Base-by-base conservation (phyloP, 1,284 basidiomycete genomes). In the Ganoderma resinaceum region DNA sequence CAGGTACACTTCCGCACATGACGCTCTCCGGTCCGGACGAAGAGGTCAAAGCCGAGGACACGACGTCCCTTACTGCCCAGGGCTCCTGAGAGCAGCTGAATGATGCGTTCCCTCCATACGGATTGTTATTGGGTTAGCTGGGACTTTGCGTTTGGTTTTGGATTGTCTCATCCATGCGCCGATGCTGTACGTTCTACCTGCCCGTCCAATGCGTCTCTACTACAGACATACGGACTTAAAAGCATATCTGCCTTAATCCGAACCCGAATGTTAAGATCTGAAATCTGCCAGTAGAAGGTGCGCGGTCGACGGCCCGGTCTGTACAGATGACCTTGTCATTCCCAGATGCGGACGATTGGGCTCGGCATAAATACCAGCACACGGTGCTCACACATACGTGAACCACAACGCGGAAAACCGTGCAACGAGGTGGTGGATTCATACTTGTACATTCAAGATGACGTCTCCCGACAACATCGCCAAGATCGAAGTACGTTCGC, bases 351-450 rank as follows among this genome's bases (percentile, higher is more conserved):
- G 37, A 60, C 7, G 9, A 18, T 18, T 40, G 37, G 12, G 11
- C 16, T 6, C 1, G 12, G n/a, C 38, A 60, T 60, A 40, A 29
- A 38, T 38, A 40, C 26, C 37, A 26, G 12, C 3, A 40, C 38
- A 8, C 23, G 12, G 12, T 12, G 14, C 31, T 8, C 12, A 93
- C 20, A 95, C 95, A 78, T 98, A 99, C 80, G 98, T 97, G 8
- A 33, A 98, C 91, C 40, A 99, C 93, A 52, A 26, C 38, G 38
- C 8, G 8, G 23, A 12, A n/a, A 42, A 14, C 58, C 12, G 38
- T 14, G 23, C 38, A 26, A 12, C 12, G n/a, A 42, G 12, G 9
- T 29, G 2, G 18, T 20, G 40, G 23, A 11, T 5, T 16, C 12
- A 9, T 49, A 49, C 23, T 12, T 4, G 29, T 52, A 60, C 23